Base-by-base conservation (phyloP, 257 asterid genomes). In the Salvia splendens region DNA sequence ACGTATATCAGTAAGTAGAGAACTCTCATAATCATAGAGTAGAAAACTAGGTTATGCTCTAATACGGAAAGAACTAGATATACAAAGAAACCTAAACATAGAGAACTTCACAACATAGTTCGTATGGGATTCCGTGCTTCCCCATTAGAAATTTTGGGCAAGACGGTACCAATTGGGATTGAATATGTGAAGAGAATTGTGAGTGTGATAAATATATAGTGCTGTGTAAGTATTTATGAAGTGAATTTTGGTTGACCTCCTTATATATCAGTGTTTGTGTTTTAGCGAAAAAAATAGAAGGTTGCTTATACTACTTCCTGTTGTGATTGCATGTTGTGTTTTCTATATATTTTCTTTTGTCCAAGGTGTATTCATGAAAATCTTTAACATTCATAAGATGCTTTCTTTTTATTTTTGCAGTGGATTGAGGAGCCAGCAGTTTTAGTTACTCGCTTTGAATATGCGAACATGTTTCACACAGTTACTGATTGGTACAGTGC, bases 401-500 rank as follows among this genome's bases (percentile, higher is more conserved):
- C 4, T 70, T 49, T 64, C 8, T 70, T 46, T 64, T 49, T 64
- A 6, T 70, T 46, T 64, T 81, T 82, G 69, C 91, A 94, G 99
- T 94, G 99, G 97, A 74, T 94, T 59, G 96, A 94, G 77, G 97
- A 94, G 80, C 99, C 99, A 12, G 73, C 89, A 15, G 81, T 94
- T 77, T 77, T 91, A 52, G 85, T 91, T 15, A 94, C 96, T 16
- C 95, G 99, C 6, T 94, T 87, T 35, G 99, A 94, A 75, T 94
- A 94, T 56, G 99, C 99, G 52, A 94, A 94, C 78, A 42, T 94
- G 75, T 94, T 91, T 75, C 99, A 94, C 87, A 94, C 99, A 9
- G 68, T 88, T 64, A 94, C 99, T 14, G 99, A 94, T 76, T 94
- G 97, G 97, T 94, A 94, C 74, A 91, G 97, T 67, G 82, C 97